Conservation (phyloP, 2,329 filamentous ascomycete species). For the Ilyonectria destructans region DNA sequence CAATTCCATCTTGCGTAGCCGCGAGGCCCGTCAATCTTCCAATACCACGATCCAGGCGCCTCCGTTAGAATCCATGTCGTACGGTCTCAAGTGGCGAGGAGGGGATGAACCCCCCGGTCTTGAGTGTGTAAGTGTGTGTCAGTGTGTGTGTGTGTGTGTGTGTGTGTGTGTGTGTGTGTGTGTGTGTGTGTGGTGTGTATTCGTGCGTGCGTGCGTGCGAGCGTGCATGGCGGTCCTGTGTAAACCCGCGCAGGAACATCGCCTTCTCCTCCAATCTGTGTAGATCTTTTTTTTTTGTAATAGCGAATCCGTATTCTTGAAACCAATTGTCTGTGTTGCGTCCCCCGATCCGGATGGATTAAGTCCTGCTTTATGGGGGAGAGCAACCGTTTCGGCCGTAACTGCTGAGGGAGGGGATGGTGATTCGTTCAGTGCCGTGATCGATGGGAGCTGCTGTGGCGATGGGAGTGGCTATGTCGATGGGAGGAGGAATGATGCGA, state of each 20-base stretch:
- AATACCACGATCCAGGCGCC: constrained; percentile 44
- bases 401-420: constrained; percentile 12
- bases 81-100: constrained; percentile 31
- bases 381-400: constrained; percentile 9
- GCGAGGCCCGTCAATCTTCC: constrained; percentile 51
- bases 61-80: constrained; percentile 38
- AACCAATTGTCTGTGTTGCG: constrained; percentile 33
- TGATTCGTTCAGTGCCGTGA: constrained; percentile 44
- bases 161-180: constrained; percentile 25
- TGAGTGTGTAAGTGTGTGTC: constrained; percentile 28
- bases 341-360: constrained; percentile 26
- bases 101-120: constrained; percentile 30
- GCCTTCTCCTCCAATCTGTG: constrained; percentile 31
- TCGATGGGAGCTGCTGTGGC: constrained; percentile 53
- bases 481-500: constrained; percentile 58
- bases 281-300: constrained; percentile 30
- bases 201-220: constrained; percentile 24
- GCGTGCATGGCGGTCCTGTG: constrained; percentile 48
- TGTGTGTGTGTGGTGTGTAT: constrained; percentile 17
- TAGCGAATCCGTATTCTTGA: constrained; percentile 31
- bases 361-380: constrained; percentile 30
- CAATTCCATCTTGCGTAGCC: constrained; percentile 51
- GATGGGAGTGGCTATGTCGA: constrained; percentile 59
- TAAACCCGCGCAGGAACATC: constrained; percentile 49
- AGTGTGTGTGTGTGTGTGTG: constrained; percentile 22